Percentiles rank a stretch among this genome's conserved stretches.
phyloP scores from a whole-genome alignment of 83 land plant species.

The Picea engelmannii region DNA sequence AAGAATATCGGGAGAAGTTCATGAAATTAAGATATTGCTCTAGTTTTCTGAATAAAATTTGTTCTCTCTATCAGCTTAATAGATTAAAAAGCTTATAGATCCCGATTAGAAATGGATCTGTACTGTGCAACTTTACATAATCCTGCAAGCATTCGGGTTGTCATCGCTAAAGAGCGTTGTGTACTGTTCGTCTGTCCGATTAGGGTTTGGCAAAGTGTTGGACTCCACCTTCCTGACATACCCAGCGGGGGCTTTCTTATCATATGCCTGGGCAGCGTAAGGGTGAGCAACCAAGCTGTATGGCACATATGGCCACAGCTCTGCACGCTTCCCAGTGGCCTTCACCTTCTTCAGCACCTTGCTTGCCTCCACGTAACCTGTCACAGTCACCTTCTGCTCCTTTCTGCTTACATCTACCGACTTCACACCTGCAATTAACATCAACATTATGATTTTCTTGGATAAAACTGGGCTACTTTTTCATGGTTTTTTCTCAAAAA shows the following conservation, averaged over 20 bases:
- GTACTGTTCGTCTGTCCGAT: conserved; percentile 29
- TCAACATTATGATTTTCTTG: too few species aligned
- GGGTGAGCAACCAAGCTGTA: conserved; percentile 47
- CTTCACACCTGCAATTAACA: conserved; percentile 42
- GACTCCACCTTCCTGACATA: conserved; percentile 38
- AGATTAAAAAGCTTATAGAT: too few species aligned
- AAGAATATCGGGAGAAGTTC: too few species aligned
- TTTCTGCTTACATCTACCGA: conserved; percentile 63
- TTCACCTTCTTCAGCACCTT: conserved; percentile 68
- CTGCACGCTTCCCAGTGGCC: conserved; percentile 67
- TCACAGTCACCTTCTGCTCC: conserved; percentile 70
- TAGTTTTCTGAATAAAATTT: too few species aligned
- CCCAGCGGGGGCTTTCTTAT: conserved; percentile 60
- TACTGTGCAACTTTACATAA: conserved; percentile 31
- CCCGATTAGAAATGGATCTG: too few species aligned
- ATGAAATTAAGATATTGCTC: too few species aligned
- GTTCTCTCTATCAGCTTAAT: too few species aligned
- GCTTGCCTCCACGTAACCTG: conserved; percentile 56
- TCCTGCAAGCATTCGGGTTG: conserved; percentile 44
- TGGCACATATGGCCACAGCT: conserved; percentile 69
- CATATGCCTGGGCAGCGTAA: conserved; percentile 51
- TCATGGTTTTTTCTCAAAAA: too few species aligned
- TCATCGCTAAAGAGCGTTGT: conserved; percentile 61
- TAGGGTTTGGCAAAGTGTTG: conserved; percentile 14
- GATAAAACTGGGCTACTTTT: too few species aligned